Evolutionary conservation across 1,139 yeast species (phyloP).

Genomic region (Lodderomyces parapsilosis): DNA sequence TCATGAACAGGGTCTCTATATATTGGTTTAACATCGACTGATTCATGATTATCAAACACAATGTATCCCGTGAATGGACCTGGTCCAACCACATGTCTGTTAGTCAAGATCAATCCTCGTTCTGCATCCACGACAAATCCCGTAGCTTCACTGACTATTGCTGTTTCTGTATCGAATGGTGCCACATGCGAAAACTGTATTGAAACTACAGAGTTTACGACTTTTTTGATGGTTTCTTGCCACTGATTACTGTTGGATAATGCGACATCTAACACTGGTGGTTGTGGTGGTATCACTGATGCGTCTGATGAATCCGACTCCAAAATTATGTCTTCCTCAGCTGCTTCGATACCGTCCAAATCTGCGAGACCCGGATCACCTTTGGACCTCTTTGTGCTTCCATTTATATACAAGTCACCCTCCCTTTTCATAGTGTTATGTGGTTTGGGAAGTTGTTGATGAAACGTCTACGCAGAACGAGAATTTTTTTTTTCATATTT

Average conservation of each 20-base stretch:
- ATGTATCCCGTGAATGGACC: conserved; percentile 93
- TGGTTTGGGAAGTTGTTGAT: not conserved
- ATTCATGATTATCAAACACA: conserved; percentile 93
- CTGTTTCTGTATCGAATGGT: conserved; percentile 81
- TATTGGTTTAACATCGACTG: conserved; percentile 80
- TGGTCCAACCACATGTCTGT: conserved; percentile 92
- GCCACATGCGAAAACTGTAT: conserved; percentile 87
- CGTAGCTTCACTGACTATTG: conserved; percentile 85
- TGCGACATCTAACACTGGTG: conserved; percentile 17
- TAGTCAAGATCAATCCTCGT: conserved; percentile 81
- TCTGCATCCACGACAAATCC: conserved; percentile 91
- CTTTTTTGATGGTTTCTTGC: conserved; percentile 81
- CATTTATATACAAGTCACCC: conserved; percentile 15
- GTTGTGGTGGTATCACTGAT: no score
- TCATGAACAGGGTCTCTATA: conserved; percentile 87
- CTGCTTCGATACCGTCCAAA: conserved; percentile 8
- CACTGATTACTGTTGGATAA: conserved; percentile 37
- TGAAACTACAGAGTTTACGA: conserved; percentile 84
- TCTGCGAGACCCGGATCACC: not conserved
- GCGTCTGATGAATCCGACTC: conserved; percentile 14
- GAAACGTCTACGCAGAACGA: no score
- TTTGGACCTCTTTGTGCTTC: conserved; percentile 10
- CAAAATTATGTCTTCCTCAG: conserved; percentile 16
- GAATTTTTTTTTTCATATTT: not conserved
- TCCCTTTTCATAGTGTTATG: conserved; percentile 16